A percentile compares a stretch with the other conserved stretches of the same genome.
These are phyloP conservation scores for Gomphus bonarii DNA, from an alignment of 1,284 basidiomycete species.

Conservation along the genomic window DNA sequence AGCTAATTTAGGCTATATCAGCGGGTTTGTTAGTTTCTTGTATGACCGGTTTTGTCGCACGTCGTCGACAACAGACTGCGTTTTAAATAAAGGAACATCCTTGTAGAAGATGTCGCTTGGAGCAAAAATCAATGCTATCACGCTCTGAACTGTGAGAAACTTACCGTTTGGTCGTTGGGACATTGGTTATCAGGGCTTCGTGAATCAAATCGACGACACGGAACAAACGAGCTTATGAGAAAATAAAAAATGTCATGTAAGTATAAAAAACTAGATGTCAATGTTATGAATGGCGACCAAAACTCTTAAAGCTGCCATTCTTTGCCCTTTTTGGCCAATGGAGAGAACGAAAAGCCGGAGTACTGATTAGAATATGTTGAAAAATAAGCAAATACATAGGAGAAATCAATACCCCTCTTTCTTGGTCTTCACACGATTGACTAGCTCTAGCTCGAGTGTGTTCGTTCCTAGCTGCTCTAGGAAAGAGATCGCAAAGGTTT, in stretches of 20 bases:
- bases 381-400: not conserved
- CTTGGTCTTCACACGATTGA: not conserved
- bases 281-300: not conserved
- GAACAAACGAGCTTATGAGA: slow-evolving; percentile 48
- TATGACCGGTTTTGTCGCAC: slow-evolving; percentile 28
- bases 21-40: slow-evolving; percentile 6
- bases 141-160: not conserved
- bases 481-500: not conserved
- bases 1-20: slow-evolving; percentile 39
- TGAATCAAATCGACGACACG: slow-evolving; percentile 52
- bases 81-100: slow-evolving; percentile 67
- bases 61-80: slow-evolving; percentile 64
- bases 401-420: not conserved
- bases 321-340: slow-evolving; percentile 1
- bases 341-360: not conserved
- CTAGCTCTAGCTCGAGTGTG: not conserved
- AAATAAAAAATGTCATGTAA: not conserved
- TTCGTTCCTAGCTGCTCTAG: not conserved
- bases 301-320: not conserved
- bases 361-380: not conserved
- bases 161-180: slow-evolving; percentile 63
- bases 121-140: not conserved
- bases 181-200: slow-evolving; percentile 43
- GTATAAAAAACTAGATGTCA: not conserved
- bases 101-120: slow-evolving; percentile 80